phyloP scores from a whole-genome alignment of 2,329 filamentous ascomycete species.

The Trichoderma sp. region DNA sequence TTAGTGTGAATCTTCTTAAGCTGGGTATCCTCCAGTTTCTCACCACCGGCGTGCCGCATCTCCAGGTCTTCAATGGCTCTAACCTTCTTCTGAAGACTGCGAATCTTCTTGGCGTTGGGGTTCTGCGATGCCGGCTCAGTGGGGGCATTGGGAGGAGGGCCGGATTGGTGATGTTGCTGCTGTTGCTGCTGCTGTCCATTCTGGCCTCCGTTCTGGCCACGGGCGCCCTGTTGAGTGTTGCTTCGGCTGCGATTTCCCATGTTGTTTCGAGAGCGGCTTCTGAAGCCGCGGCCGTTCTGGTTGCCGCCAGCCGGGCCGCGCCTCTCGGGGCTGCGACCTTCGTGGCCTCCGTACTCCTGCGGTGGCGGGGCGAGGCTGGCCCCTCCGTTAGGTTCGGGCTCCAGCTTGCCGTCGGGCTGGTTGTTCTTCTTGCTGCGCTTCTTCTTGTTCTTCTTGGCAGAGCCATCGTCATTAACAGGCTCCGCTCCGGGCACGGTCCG shows the following conservation, averaged over 20 bases:
- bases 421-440: conserved; percentile 91
- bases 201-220: conserved; percentile 28
- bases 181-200: conserved; percentile 18
- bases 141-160: conserved; percentile 18
- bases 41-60: conserved; percentile 90
- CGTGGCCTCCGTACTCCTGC: conserved; percentile 46
- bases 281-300: conserved; percentile 48
- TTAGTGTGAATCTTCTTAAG: conserved; percentile 98
- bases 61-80: conserved; percentile 97
- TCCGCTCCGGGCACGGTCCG: conserved; percentile 66
- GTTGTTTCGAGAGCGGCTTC: conserved; percentile 59
- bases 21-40: conserved; percentile 98
- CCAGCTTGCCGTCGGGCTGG: conserved; percentile 66
- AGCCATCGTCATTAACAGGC: conserved; percentile 67
- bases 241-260: conserved; percentile 54
- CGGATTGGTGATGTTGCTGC: conserved; percentile 1
- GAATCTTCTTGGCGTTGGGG: conserved; percentile 91
- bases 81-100: conserved; percentile 94
- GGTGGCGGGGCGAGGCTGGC: conserved; percentile 50
- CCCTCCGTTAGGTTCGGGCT: conserved; percentile 47
- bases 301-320: conserved; percentile 46
- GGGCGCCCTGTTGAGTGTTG: conserved; percentile 48
- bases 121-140: conserved; percentile 49
- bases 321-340: conserved; percentile 67
- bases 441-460: conserved; percentile 99